phyloP scores from a whole-genome alignment of 495 filamentous ascomycete genomes.

The Tuber indicum region DNA sequence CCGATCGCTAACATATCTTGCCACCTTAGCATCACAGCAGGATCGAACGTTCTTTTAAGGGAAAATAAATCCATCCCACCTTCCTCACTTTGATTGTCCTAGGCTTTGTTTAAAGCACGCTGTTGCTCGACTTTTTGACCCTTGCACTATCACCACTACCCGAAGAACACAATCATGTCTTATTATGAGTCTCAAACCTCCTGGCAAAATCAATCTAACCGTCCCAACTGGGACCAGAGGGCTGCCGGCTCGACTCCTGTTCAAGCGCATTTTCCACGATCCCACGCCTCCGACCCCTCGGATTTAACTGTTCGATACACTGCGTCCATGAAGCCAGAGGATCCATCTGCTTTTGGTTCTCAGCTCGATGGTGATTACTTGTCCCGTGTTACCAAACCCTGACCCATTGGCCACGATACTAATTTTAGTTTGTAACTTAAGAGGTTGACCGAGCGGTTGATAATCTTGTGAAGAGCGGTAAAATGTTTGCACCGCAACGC shows the following conservation, averaged over 20 bases:
- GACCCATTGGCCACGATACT: conserved; percentile 11
- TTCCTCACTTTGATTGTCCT: conserved; percentile 20
- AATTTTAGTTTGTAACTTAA: conserved; percentile 43
- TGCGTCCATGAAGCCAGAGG: conserved; percentile 71
- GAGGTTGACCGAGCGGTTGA: conserved; percentile 95
- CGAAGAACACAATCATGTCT: conserved; percentile 55
- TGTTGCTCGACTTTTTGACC: conserved; percentile 17
- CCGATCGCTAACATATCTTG: conserved; percentile 22
- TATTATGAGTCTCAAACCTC: conserved; percentile 79
- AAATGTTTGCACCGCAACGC: conserved; percentile 73
- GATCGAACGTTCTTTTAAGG: conserved; percentile 30
- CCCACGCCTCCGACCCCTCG: conserved; percentile 24
- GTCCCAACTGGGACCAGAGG: conserved; percentile 73
- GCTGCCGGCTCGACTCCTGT: conserved; percentile 37
- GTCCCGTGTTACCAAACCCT: conserved; percentile 3
- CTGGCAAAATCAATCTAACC: conserved; percentile 63
- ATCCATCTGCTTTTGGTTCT: conserved; percentile 70
- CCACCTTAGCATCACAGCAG: conserved; percentile 30
- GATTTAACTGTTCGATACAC: conserved; percentile 57
- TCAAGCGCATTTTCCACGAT: conserved; percentile 31
- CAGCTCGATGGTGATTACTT: conserved; percentile 79
- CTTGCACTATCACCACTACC: not conserved
- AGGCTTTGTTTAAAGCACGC: conserved; percentile 20
- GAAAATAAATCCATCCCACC: conserved; percentile 24
- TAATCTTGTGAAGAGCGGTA: conserved; percentile 91